phyloP scores from a whole-genome alignment of 805 yeast species.

The Candida sphagnicola region DNA sequence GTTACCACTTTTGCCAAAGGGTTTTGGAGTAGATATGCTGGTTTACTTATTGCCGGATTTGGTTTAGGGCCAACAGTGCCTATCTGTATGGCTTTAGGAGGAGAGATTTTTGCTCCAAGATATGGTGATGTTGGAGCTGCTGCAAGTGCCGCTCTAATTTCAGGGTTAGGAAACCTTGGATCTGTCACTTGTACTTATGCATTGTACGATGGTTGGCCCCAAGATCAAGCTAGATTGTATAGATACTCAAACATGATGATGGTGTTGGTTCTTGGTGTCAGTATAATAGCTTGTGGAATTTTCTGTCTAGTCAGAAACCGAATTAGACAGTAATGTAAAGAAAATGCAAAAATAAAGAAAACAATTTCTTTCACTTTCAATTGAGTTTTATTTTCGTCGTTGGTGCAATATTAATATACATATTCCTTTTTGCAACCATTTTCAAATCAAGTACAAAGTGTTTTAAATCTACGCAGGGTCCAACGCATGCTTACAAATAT shows the following conservation, averaged over 20 bases:
- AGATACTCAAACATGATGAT: constrained; percentile 78
- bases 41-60: constrained; percentile 73
- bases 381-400: too few relatives aligned
- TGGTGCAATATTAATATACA: too few relatives aligned
- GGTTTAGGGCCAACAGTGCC: constrained; percentile 92
- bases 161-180: constrained; percentile 83
- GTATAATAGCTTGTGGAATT: constrained; percentile 47
- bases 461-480: too few relatives aligned
- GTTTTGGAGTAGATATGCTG: constrained; percentile 74
- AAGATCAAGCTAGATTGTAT: constrained; percentile 56
- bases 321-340: constrained; percentile 15
- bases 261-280: constrained; percentile 68
- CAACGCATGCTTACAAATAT: too few relatives aligned
- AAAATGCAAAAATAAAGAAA: too few relatives aligned
- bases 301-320: constrained; percentile 26
- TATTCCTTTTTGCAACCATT: too few relatives aligned
- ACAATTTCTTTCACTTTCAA: too few relatives aligned
- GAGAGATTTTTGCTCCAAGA: constrained; percentile 63
- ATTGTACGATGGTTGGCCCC: constrained; percentile 81
- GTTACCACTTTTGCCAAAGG: constrained; percentile 72
- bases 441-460: too few relatives aligned
- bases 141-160: constrained; percentile 72
- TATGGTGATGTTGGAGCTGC: constrained; percentile 85
- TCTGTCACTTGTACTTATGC: constrained; percentile 84
- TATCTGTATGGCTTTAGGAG: constrained; percentile 75